Evolutionary conservation across 2,329 filamentous ascomycete genomes (phyloP), one percentile per base, ranked within the genome.

Genomic region (Moelleriella libera): DNA sequence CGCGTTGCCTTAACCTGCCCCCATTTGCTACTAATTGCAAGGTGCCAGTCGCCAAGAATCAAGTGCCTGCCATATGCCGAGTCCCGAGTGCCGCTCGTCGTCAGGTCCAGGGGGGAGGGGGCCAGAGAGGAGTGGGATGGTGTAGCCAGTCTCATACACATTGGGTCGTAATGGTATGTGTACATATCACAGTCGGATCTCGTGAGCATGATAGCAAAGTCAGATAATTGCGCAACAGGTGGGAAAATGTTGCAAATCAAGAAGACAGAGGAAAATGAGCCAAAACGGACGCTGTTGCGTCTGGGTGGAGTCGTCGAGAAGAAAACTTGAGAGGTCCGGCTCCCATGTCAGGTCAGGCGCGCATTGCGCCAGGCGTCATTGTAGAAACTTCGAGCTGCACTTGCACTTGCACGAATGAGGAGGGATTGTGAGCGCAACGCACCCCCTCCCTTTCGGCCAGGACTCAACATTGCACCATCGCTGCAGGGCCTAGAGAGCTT

Each of bases 401-500:
- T 21, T 21, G 21, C 21, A 9, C 32, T 8, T 37, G 32, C 32
- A 37, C 2, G 32, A 12, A 37, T 37, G 32, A 2, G 32, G 32
- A 2, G 32, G 8, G 8, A 12, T 3, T 12, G 32, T 8, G 8
- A 37, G 32, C 21, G 21, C 21, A 21, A 37, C 32, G 8, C 32
- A 37, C 32, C 8, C 32, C 32, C 32, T 12, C 32, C 32, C 14
- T 34, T 29, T 31, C 10, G 12, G 30, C 43, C 32, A 45, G 21
- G 4, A 45, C 28, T n/a, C 12, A 14, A 14, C 12, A 42, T 42
- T 14, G 41, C 41, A 42, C 41, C 21, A 29, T 14, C 41, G 21
- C 5, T 42, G 43, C 43, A 45, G 43, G 31, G 30, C 43, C 11
- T 14, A 14, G 28, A 45, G 44, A 41, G 46, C 45, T 45, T 48